Percentiles rank a stretch among this genome's conserved stretches.
Conservation (phyloP, 75 land plant species). For the Pseudotsuga menziesii region DNA sequence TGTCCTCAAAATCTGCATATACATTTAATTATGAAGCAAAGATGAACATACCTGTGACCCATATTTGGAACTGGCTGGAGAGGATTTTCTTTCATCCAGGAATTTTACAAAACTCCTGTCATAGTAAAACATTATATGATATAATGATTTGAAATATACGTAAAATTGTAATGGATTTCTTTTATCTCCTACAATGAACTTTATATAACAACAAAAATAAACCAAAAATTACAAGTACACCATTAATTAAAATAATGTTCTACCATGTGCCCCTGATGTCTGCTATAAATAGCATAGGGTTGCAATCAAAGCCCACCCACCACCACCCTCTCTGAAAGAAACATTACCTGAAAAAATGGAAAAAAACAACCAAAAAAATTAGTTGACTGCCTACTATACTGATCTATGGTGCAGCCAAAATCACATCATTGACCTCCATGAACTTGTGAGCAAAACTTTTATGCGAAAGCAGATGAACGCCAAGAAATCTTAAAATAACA, state of each 20-base stretch:
- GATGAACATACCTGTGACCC: slow-evolving; percentile 62
- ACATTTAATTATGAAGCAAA: background rate
- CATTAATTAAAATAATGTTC: background rate
- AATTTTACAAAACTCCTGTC: slow-evolving; percentile 76
- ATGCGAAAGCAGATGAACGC: background rate
- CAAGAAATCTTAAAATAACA: background rate
- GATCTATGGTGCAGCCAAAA: background rate
- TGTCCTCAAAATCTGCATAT: background rate
- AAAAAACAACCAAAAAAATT: background rate
- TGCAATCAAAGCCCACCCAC: slow-evolving; percentile 97
- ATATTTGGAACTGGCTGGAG: slow-evolving; percentile 51
- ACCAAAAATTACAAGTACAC: background rate
- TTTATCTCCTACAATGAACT: background rate
- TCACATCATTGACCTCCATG: background rate
- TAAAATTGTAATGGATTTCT: background rate
- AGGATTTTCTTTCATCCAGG: slow-evolving; percentile 71
- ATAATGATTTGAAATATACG: background rate
- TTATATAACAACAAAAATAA: background rate
- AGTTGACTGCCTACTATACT: background rate
- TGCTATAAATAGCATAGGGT: slow-evolving; percentile 40
- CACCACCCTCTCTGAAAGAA: slow-evolving; percentile 80
- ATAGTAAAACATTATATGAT: background rate
- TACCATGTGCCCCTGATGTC: slow-evolving; percentile 90
- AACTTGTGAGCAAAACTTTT: background rate
- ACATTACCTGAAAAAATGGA: slow-evolving; percentile 57